These are phyloP conservation scores for Phaeosphaeriaceae sp. DNA, from an alignment of 2,329 filamentous ascomycete genomes.

Conservation along the genomic window DNA sequence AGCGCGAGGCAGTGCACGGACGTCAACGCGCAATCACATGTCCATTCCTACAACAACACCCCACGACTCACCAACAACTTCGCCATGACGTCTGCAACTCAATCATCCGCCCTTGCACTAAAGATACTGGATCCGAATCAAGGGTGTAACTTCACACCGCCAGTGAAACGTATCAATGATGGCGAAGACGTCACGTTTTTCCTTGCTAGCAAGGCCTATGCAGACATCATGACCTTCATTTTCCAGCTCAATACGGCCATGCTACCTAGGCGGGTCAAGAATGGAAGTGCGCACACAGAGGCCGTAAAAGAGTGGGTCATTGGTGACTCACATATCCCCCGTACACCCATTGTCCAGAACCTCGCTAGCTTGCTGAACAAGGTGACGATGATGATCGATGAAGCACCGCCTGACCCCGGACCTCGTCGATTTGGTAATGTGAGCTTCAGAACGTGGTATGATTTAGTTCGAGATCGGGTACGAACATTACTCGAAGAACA, in stretches of 20 bases:
- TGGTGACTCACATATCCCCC: constrained; percentile 50
- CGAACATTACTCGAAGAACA: constrained; percentile 63
- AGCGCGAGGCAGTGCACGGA: too few species aligned
- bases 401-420: constrained; percentile 83
- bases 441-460: constrained; percentile 85
- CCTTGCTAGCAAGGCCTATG: constrained; percentile 80
- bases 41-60: too few species aligned
- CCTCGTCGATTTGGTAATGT: constrained; percentile 91
- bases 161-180: constrained; percentile 83
- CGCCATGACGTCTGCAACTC: constrained; percentile 27
- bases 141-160: constrained; percentile 63
- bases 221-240: constrained; percentile 84
- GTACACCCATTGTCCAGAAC: constrained; percentile 65
- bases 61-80: too few species aligned
- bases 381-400: constrained; percentile 71
- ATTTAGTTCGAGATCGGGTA: constrained; percentile 67
- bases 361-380: constrained; percentile 71
- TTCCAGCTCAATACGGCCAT: constrained; percentile 89
- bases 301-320: constrained; percentile 61
- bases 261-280: constrained; percentile 67
- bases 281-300: constrained; percentile 45
- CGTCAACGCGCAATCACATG: constrained; percentile 30
- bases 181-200: constrained; percentile 82
- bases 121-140: constrained; percentile 24
- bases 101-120: constrained; percentile 22